Base-by-base conservation (phyloP, 306 rosid species). In the Ormosia semicastrata region DNA sequence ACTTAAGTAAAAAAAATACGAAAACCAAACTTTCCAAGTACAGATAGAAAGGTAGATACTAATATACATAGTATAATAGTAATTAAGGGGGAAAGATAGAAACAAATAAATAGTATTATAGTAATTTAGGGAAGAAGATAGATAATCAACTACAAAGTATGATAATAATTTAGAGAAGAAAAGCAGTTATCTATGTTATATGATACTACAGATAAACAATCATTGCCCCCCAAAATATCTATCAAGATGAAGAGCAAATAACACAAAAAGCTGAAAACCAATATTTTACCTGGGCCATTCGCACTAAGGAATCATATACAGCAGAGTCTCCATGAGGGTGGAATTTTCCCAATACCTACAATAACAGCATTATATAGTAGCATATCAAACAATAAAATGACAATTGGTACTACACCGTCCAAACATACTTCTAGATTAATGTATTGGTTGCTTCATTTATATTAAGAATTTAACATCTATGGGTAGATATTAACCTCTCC, bases 251-350 rank as follows among this genome's bases (percentile, higher is more conserved):
- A 52, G 54, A 40, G 24, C 39, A 68, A 77, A 59, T 66, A 72
- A 53, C 4, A 43, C 14, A 44, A 14, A 82, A 68, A 1, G 43
- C 12, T 0, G 57, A 60, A 57, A 12, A 12, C 17, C 13, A 44
- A 24, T 44, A 36, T 66, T 74, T 78, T 89, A 95, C 99, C 99
- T 95, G 99, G 54, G 97, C 98, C 99, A 95, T 93, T 84, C 99
- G 92, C 77, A 95, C 99, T 79, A 95, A 89, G 68, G 99, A 87
- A 83, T 95, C 99, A 78, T 95, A 95, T 50, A 95, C 99, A 33
- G 99, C 99, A 52, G 46, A 70, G 83, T 95, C 99, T 68, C 99
- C 99, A 81, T 95, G 99, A 32, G 99, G 99, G 67, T 95, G 98
- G 83, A 92, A 95, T 54, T 95, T 95, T 58, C 99, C 99, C 76